A percentile compares a stretch with the other conserved stretches of the same genome.
These are phyloP conservation scores for Monosporascus sp. DNA, from an alignment of 2,329 filamentous ascomycete genomes.

Conservation along the genomic window DNA sequence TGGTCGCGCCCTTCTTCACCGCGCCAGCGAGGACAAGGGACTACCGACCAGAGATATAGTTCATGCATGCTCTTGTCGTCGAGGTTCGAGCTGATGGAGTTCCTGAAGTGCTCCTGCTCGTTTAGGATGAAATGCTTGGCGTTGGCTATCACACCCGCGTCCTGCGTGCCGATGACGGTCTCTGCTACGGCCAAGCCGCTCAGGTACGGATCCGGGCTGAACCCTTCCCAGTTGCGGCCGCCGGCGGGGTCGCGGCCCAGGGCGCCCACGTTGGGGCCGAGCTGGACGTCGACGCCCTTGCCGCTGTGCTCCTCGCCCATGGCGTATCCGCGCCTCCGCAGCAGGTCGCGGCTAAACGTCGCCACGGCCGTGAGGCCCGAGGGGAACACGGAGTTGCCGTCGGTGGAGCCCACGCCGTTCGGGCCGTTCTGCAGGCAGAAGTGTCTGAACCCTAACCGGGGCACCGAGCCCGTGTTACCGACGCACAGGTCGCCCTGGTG, in stretches of 20 bases:
- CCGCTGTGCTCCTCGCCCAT: slow-evolving; percentile 67
- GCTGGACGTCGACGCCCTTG: slow-evolving; percentile 68
- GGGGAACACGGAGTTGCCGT: slow-evolving; percentile 65
- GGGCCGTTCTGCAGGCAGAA: slow-evolving; percentile 70
- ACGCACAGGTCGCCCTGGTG: slow-evolving; percentile 35
- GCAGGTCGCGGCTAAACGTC: slow-evolving; percentile 64
- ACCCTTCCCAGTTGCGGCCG: slow-evolving; percentile 66
- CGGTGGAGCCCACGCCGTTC: slow-evolving; percentile 58
- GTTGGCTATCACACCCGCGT: slow-evolving; percentile 71
- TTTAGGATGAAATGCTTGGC: slow-evolving; percentile 67
- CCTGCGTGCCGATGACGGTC: slow-evolving; percentile 72
- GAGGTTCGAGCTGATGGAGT: slow-evolving; percentile 42
- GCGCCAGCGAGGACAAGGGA: not conserved
- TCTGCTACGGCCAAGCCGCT: slow-evolving; percentile 66
- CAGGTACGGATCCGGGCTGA: slow-evolving; percentile 68
- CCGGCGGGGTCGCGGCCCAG: slow-evolving; percentile 61
- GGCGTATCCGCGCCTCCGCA: slow-evolving; percentile 60
- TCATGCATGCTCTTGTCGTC: slow-evolving; percentile 72
- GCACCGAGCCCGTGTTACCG: slow-evolving; percentile 39
- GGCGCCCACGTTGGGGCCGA: slow-evolving; percentile 56
- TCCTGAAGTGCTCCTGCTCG: slow-evolving; percentile 46
- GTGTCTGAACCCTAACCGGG: slow-evolving; percentile 49
- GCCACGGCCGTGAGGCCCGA: slow-evolving; percentile 67
- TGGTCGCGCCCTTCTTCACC: not conserved
- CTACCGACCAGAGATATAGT: slow-evolving; percentile 56